A percentile compares a stretch with the other conserved stretches of the same genome.
These are phyloP conservation scores for Ceratocystis alfenasii DNA, from an alignment of 2,329 filamentous ascomycete species.

Conservation along the genomic window DNA sequence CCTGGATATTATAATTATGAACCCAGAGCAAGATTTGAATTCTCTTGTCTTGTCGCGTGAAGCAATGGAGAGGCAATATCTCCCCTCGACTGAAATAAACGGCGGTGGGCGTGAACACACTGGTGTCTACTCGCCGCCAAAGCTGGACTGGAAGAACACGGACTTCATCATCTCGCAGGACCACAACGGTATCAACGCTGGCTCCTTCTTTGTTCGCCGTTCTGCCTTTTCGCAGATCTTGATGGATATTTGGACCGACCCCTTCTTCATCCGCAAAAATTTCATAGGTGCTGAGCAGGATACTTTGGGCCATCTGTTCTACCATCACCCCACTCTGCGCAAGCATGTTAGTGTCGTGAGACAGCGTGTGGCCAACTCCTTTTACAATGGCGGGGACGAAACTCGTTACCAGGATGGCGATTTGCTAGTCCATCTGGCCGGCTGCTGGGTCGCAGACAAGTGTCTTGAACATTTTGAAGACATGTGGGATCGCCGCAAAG, in stretches of 20 bases:
- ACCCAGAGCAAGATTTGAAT: conserved; percentile 18
- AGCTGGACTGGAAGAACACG: conserved; percentile 21
- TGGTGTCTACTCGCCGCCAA: conserved; percentile 17
- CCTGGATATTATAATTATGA: conserved; percentile 22
- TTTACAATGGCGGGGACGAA: conserved; percentile 19
- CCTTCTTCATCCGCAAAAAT: conserved; percentile 21
- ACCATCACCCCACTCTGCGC: conserved; percentile 21
- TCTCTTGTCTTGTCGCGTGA: conserved; percentile 21
- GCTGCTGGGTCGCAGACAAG: conserved; percentile 20
- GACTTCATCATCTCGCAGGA: conserved; percentile 21
- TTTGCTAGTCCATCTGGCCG: conserved; percentile 20
- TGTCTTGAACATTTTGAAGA: conserved; percentile 20
- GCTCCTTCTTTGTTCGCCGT: conserved; percentile 21
- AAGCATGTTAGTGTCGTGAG: conserved; percentile 21
- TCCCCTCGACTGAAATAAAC: conserved; percentile 18
- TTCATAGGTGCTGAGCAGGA: conserved; percentile 21
- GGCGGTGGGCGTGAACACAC: conserved; percentile 14
- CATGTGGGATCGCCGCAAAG: conserved; percentile 21
- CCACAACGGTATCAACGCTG: conserved; percentile 23
- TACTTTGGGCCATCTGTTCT: conserved; percentile 20
- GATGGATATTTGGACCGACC: conserved; percentile 22
- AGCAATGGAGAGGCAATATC: conserved; percentile 19
- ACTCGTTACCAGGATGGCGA: conserved; percentile 20
- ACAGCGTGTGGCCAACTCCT: conserved; percentile 21
- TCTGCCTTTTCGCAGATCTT: conserved; percentile 19